phyloP scores from a whole-genome alignment of 2,329 filamentous ascomycete genomes.

The Didymella pomorum region DNA sequence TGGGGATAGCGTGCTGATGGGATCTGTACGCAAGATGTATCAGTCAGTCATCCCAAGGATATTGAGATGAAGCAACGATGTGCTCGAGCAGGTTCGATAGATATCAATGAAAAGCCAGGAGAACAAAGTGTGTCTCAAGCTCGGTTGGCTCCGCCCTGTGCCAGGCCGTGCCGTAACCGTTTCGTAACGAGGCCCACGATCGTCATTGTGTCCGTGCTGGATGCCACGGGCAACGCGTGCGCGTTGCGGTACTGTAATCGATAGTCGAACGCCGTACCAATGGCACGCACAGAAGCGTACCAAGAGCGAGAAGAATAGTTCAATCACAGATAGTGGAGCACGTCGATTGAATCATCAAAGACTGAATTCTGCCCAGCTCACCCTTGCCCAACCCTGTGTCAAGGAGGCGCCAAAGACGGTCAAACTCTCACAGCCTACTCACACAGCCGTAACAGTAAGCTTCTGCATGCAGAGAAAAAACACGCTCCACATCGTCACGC shows the following conservation, averaged over 20 bases:
- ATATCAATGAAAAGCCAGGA: conserved; percentile 35
- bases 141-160: conserved; percentile 32
- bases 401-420: not conserved
- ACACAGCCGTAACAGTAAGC: conserved; percentile 4
- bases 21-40: conserved; percentile 24
- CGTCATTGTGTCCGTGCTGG: conserved; percentile 36
- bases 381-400: conserved; percentile 15
- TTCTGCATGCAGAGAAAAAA: conserved; percentile 20
- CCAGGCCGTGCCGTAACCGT: conserved; percentile 31
- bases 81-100: conserved; percentile 27
- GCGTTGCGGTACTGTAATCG: conserved; percentile 17
- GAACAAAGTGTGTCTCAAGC: conserved; percentile 30
- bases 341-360: conserved; percentile 8
- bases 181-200: conserved; percentile 38
- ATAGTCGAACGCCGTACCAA: conserved; percentile 14
- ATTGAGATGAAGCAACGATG: conserved; percentile 11
- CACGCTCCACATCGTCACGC: conserved; percentile 26
- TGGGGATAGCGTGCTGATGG: conserved; percentile 5
- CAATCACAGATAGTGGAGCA: not conserved
- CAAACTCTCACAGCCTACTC: conserved; percentile 12
- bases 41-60: conserved; percentile 23
- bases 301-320: not conserved
- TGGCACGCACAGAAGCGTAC: not conserved
- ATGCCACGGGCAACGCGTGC: conserved; percentile 28
- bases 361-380: conserved; percentile 6